Evolutionary conservation across 441 rosid species (phyloP).

Genomic region (Theobroma grandiflorum): DNA sequence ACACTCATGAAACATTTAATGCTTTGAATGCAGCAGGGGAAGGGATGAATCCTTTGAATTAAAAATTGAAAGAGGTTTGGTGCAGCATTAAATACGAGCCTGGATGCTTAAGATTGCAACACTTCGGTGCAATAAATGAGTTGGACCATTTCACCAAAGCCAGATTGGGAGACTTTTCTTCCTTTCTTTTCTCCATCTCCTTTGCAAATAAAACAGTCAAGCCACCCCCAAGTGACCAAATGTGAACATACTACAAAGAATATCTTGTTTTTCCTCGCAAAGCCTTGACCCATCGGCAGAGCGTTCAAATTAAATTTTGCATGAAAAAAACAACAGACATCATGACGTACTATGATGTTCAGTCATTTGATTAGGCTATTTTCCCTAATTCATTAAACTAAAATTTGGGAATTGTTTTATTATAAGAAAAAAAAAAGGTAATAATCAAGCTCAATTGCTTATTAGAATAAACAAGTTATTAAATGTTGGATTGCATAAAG

Average conservation of each 20-base stretch:
- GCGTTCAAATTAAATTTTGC: not conserved
- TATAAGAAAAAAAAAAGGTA: too few species aligned
- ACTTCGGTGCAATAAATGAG: conserved; percentile 33
- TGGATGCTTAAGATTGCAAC: conserved; percentile 25
- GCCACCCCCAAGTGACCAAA: not conserved
- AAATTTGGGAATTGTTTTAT: too few species aligned
- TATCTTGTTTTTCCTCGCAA: not conserved
- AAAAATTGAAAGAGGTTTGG: conserved; percentile 22
- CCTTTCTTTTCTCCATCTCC: not conserved
- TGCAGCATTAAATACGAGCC: conserved; percentile 21
- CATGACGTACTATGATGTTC: not conserved
- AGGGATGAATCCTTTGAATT: not conserved
- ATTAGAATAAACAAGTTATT: not conserved
- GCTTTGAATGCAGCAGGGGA: conserved; percentile 18
- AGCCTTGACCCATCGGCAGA: not conserved
- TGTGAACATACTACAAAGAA: conserved; percentile 18
- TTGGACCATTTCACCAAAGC: conserved; percentile 24
- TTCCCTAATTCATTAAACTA: too few species aligned
- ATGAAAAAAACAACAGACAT: not conserved
- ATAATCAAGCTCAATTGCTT: not conserved
- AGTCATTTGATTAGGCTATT: too few species aligned
- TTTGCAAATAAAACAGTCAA: not conserved
- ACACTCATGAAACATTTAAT: conserved; percentile 21
- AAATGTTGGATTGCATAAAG: not conserved
- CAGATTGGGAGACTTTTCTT: not conserved